Conservation (phyloP, 148 eudicot species). For the Talinum fruticosum region DNA sequence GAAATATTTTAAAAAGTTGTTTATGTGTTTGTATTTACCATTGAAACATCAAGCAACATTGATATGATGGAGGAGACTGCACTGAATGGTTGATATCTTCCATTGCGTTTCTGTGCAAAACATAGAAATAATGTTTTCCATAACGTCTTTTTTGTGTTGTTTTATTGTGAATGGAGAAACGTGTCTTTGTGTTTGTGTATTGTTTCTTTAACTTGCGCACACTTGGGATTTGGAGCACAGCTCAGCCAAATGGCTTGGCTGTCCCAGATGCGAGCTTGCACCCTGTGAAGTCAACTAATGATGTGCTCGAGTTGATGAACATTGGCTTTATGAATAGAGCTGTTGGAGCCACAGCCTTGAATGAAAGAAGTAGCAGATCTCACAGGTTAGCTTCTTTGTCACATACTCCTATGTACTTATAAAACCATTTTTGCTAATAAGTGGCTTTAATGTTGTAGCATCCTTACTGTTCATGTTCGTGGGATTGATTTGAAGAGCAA, state of each 20-base stretch:
- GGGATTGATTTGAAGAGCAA: constrained; percentile 79
- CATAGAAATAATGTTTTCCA: background rate
- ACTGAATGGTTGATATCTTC: background rate
- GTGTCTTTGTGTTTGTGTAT: background rate
- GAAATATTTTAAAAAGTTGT: background rate
- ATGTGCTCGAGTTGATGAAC: constrained; percentile 86
- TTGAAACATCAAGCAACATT: background rate
- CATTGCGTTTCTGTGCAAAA: background rate
- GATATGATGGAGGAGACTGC: background rate
- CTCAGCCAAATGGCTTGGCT: constrained; percentile 94
- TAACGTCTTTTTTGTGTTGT: background rate
- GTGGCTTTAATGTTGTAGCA: constrained; percentile 47
- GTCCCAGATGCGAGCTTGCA: constrained; percentile 99
- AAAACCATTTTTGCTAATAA: background rate
- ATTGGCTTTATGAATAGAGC: constrained; percentile 94
- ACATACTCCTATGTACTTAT: background rate
- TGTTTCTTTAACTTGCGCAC: constrained; percentile 83
- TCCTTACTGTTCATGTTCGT: constrained; percentile 90
- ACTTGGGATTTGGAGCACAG: constrained; percentile 87
- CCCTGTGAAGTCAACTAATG: constrained; percentile 75
- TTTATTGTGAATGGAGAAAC: background rate
- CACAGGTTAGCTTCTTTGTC: constrained; percentile 58
- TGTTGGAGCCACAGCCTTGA: constrained; percentile 89
- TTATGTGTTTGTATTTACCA: background rate
- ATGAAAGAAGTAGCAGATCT: constrained; percentile 97